These are phyloP conservation scores for Lichtheimia ornata DNA, from an alignment of 371 early-diverging fungal genomes.

Conservation along the genomic window DNA sequence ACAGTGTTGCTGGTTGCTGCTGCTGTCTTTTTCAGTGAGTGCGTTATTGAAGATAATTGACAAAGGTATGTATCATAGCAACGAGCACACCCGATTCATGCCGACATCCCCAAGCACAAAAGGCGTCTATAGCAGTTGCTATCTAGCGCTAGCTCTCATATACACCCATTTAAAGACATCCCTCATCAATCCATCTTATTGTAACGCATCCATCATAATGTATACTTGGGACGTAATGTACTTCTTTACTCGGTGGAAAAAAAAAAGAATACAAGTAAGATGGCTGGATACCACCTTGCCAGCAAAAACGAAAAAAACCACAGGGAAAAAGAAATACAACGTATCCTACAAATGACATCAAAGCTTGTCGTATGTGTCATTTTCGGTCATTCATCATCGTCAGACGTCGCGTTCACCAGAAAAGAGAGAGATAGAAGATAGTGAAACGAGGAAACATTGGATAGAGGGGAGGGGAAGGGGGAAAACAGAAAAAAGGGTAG, in stretches of 20 bases:
- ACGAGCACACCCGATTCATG: too few relatives aligned
- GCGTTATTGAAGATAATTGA: too few relatives aligned
- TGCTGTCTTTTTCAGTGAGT: too few relatives aligned
- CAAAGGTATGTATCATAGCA: too few relatives aligned
- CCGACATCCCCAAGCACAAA: too few relatives aligned
- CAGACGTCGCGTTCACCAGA: background rate
- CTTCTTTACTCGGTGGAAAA: conserved; percentile 1
- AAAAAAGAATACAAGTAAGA: background rate
- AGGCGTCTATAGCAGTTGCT: too few relatives aligned
- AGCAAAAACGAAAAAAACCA: conserved; percentile 1
- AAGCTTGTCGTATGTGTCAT: background rate
- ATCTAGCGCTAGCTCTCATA: too few relatives aligned
- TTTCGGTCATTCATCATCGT: background rate
- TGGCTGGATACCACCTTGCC: background rate
- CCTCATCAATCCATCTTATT: too few relatives aligned
- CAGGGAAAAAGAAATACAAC: background rate
- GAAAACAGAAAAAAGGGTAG: background rate
- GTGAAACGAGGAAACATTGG: background rate
- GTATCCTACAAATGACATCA: background rate
- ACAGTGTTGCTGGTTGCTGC: too few relatives aligned
- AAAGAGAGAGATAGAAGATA: background rate
- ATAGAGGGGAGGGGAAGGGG: background rate
- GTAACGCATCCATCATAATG: too few relatives aligned
- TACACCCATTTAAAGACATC: too few relatives aligned
- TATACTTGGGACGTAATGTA: background rate